Evolutionary conservation across 1,139 yeast species (phyloP).

Genomic region (Martiniozyma asiatica): DNA sequence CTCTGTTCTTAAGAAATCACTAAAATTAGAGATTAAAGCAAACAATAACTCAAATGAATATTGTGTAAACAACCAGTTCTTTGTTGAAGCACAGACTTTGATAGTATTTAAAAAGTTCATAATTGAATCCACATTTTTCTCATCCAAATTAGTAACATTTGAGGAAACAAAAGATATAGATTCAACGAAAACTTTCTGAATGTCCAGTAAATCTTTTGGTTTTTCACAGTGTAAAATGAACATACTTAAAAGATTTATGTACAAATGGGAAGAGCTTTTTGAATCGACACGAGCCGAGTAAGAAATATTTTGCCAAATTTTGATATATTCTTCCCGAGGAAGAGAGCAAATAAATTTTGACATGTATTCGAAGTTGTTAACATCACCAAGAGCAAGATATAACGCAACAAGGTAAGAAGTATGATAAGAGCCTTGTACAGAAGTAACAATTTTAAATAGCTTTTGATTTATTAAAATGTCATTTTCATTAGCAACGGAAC

Average conservation of each 20-base stretch:
- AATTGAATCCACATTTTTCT: neutral
- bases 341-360: conserved; percentile 2
- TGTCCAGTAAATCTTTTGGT: conserved; percentile 6
- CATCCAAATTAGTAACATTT: too few species aligned
- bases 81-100: conserved; percentile 33
- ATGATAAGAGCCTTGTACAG: too few species aligned
- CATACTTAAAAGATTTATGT: conserved; percentile 7
- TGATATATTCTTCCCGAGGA: conserved; percentile 1
- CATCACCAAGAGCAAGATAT: conserved; percentile 11
- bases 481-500: too few species aligned
- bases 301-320: conserved; percentile 11
- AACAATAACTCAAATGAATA: conserved; percentile 47
- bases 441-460: too few species aligned
- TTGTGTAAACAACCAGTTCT: conserved; percentile 55
- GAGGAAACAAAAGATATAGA: too few species aligned
- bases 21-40: conserved; percentile 24
- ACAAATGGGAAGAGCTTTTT: neutral
- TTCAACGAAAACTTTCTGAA: too few species aligned
- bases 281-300: conserved; percentile 3
- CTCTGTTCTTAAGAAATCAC: conserved; percentile 7
- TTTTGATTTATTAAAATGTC: too few species aligned
- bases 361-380: neutral
- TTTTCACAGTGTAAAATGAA: conserved; percentile 10
- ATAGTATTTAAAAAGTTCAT: conserved; percentile 14
- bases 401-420: conserved; percentile 14